A percentile compares a stretch with the other conserved stretches of the same genome.
Conservation (phyloP, 75 land plant species). For the Sequoia sempervirens region DNA sequence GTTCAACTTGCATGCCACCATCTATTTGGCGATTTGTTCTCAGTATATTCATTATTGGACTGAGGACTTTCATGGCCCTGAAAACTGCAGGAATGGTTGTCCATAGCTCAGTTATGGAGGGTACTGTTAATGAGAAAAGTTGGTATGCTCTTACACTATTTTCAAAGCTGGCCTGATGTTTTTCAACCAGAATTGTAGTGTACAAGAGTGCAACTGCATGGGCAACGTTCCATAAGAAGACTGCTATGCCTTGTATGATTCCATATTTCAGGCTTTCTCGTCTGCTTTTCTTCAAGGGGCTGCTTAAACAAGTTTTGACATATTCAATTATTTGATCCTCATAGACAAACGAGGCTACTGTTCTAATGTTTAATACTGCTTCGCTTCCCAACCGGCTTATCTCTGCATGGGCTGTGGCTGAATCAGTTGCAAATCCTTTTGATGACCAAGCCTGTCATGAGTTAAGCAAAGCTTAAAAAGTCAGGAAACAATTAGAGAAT, state of each 20-base stretch:
- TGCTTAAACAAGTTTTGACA: slow-evolving; percentile 28
- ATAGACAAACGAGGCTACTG: slow-evolving; percentile 46
- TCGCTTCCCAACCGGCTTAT: slow-evolving; percentile 31
- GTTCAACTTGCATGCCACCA: neutral
- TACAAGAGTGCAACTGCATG: slow-evolving; percentile 66
- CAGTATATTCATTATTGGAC: slow-evolving; percentile 31
- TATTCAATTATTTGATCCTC: slow-evolving; percentile 44
- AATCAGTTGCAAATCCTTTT: slow-evolving; percentile 40
- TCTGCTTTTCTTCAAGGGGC: slow-evolving; percentile 31
- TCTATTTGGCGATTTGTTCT: slow-evolving; percentile 37
- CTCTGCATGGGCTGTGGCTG: slow-evolving; percentile 22
- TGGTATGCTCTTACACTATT: slow-evolving; percentile 41
- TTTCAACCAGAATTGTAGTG: slow-evolving; percentile 40
- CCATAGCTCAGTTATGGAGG: slow-evolving; percentile 43
- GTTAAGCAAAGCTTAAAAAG: neutral
- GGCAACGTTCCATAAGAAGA: slow-evolving; percentile 51
- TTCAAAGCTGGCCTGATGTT: slow-evolving; percentile 29
- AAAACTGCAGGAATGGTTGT: slow-evolving; percentile 38
- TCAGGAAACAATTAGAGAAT: neutral
- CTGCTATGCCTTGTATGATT: slow-evolving; percentile 16
- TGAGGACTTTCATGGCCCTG: slow-evolving; percentile 25
- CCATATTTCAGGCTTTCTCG: slow-evolving; percentile 45
- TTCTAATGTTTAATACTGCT: slow-evolving; percentile 39
- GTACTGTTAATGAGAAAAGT: slow-evolving; percentile 45
- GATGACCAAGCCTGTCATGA: slow-evolving; percentile 19